phyloP scores from a whole-genome alignment of 257 asterid species.

The Voacanga thouarsii region DNA sequence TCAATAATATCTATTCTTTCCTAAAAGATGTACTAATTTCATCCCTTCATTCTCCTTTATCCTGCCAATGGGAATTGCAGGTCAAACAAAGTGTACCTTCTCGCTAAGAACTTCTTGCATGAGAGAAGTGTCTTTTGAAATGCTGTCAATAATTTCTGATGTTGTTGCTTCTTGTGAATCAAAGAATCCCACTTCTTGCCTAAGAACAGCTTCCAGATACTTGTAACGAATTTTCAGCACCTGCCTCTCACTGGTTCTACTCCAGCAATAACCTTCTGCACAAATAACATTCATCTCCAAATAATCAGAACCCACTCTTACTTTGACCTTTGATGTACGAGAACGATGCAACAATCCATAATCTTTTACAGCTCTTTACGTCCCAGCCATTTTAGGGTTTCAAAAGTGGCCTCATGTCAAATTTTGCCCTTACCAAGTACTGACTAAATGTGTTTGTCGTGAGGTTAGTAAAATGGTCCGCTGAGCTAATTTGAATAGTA shows the following conservation, averaged over 20 bases:
- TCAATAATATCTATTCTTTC: not conserved
- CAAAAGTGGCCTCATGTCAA: not conserved
- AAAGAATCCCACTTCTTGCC: slow-evolving; percentile 90
- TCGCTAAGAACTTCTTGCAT: slow-evolving; percentile 87
- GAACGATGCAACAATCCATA: not conserved
- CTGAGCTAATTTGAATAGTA: not conserved
- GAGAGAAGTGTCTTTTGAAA: slow-evolving; percentile 77
- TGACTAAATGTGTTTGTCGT: not conserved
- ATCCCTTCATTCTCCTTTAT: not conserved
- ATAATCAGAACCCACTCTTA: not conserved
- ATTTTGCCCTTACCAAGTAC: not conserved
- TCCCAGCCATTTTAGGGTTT: slow-evolving; percentile 7
- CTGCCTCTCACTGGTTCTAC: slow-evolving; percentile 78
- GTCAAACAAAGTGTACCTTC: slow-evolving; percentile 42
- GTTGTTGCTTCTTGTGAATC: slow-evolving; percentile 88
- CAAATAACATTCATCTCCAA: not conserved
- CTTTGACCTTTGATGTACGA: not conserved
- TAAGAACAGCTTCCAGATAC: slow-evolving; percentile 71
- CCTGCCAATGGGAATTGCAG: not conserved
- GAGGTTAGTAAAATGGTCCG: not conserved
- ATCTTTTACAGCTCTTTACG: not conserved
- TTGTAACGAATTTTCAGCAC: slow-evolving; percentile 68
- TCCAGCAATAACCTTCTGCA: slow-evolving; percentile 94
- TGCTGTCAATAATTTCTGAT: slow-evolving; percentile 70
- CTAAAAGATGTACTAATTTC: not conserved